Evolutionary conservation across 2,329 filamentous ascomycete genomes (phyloP).

Genomic region (Ophiocordyceps australis): DNA sequence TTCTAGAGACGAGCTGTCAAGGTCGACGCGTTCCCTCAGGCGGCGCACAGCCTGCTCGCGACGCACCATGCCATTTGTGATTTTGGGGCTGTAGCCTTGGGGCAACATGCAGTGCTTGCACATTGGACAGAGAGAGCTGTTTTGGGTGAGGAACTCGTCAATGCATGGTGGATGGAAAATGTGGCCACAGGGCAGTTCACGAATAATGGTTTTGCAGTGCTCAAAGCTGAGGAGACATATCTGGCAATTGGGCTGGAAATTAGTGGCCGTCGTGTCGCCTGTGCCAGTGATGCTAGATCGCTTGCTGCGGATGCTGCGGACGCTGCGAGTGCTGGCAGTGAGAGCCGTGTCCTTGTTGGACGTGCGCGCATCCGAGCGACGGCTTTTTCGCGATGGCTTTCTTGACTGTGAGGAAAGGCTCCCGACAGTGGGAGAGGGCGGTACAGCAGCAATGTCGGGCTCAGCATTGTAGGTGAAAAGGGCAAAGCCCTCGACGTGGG

Average conservation of each 20-base stretch:
- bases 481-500: slow-evolving; percentile 56
- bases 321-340: slow-evolving; percentile 6
- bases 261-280: slow-evolving; percentile 23
- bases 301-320: slow-evolving; percentile 16
- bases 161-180: slow-evolving; percentile 91
- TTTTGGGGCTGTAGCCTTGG: slow-evolving; percentile 41
- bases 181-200: slow-evolving; percentile 76
- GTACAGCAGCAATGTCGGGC: slow-evolving; percentile 15
- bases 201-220: slow-evolving; percentile 42
- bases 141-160: slow-evolving; percentile 60
- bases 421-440: no score
- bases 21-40: slow-evolving; percentile 32
- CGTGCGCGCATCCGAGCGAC: slow-evolving; percentile 11
- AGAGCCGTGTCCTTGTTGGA: slow-evolving; percentile 10
- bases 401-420: slow-evolving; percentile 12
- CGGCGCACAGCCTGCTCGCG: slow-evolving; percentile 53
- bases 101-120: slow-evolving; percentile 79
- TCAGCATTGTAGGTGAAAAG: slow-evolving; percentile 57
- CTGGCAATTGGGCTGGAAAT: slow-evolving; percentile 68
- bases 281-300: slow-evolving; percentile 15
- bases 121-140: slow-evolving; percentile 75
- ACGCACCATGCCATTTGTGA: slow-evolving; percentile 77
- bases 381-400: slow-evolving; percentile 11
- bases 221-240: slow-evolving; percentile 78
- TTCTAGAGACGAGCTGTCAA: slow-evolving; percentile 18